Evolutionary conservation across 2,329 filamentous ascomycete genomes (phyloP).

Genomic region (Didymella keratinophila): DNA sequence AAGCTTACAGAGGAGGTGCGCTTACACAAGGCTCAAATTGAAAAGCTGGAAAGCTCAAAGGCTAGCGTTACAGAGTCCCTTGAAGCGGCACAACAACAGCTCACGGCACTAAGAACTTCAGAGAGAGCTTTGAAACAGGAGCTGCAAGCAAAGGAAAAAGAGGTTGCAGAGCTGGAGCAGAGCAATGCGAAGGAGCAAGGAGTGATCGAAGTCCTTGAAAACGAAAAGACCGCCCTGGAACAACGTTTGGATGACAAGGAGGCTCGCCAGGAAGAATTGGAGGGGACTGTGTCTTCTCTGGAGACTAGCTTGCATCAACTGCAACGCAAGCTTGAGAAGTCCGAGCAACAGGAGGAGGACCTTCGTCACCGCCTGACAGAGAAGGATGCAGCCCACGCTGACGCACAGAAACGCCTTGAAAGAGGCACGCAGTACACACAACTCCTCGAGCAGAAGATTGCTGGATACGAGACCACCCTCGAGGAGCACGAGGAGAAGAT

Average conservation of each 20-base stretch:
- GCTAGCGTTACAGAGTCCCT: slow-evolving; percentile 33
- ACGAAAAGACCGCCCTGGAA: slow-evolving; percentile 35
- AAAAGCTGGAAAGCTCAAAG: slow-evolving; percentile 39
- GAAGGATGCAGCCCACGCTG: slow-evolving; percentile 29
- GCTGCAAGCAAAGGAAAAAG: slow-evolving; percentile 35
- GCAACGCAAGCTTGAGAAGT: slow-evolving; percentile 30
- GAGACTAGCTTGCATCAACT: slow-evolving; percentile 32
- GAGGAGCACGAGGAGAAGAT: slow-evolving; percentile 38
- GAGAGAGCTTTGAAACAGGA: slow-evolving; percentile 34
- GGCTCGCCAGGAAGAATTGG: slow-evolving; percentile 33
- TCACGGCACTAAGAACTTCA: slow-evolving; percentile 28
- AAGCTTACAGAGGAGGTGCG: slow-evolving; percentile 39
- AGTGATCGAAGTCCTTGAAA: slow-evolving; percentile 33
- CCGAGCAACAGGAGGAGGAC: slow-evolving; percentile 32
- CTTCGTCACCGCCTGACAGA: slow-evolving; percentile 34
- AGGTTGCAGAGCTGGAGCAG: slow-evolving; percentile 40
- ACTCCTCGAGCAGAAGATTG: slow-evolving; percentile 36
- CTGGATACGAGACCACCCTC: slow-evolving; percentile 31
- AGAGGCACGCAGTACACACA: slow-evolving; percentile 31
- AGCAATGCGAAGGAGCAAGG: slow-evolving; percentile 26
- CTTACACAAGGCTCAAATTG: slow-evolving; percentile 41
- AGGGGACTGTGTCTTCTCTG: slow-evolving; percentile 30
- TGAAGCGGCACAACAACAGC: slow-evolving; percentile 31
- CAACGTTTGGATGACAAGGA: slow-evolving; percentile 28
- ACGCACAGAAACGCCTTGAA: slow-evolving; percentile 30